Percentiles rank a stretch among this genome's conserved stretches.
Evolutionary conservation across 306 rosid genomes (phyloP).

Genomic region (Astragalus membranaceus): DNA sequence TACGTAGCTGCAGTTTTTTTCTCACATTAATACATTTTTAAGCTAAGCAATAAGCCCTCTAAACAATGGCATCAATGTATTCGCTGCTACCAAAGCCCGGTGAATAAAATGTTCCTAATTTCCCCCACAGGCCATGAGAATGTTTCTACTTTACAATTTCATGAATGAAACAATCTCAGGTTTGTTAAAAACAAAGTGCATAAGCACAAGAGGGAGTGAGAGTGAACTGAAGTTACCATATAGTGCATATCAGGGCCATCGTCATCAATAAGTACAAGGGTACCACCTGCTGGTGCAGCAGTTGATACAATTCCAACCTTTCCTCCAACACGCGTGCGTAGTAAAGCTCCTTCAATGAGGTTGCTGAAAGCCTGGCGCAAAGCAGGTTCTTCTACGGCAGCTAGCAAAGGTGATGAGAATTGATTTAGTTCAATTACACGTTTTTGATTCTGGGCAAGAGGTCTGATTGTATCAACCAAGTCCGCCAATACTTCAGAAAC

Average conservation of each 20-base stretch:
- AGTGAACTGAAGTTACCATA: conserved; percentile 51
- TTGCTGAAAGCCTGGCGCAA: conserved; percentile 94
- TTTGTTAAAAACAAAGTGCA: neutral
- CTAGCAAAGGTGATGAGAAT: conserved; percentile 51
- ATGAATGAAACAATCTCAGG: conserved; percentile 1
- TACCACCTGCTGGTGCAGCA: conserved; percentile 89
- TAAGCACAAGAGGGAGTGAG: conserved; percentile 5
- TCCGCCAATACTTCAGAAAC: conserved; percentile 74
- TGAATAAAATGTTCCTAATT: neutral
- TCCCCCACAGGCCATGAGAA: neutral
- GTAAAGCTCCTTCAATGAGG: conserved; percentile 79
- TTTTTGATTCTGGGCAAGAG: conserved; percentile 69
- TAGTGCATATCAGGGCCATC: conserved; percentile 99
- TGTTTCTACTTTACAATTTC: neutral
- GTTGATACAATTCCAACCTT: conserved; percentile 75
- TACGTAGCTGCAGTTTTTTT: neutral
- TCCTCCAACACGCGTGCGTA: conserved; percentile 81
- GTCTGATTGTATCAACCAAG: conserved; percentile 74
- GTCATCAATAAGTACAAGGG: conserved; percentile 79
- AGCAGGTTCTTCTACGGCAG: conserved; percentile 85
- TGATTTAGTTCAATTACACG: conserved; percentile 55
- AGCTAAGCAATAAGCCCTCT: conserved; percentile 1
- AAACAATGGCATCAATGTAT: conserved; percentile 2
- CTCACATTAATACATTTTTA: neutral
- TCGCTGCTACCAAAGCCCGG: neutral